A percentile compares a stretch with the other conserved stretches of the same genome.
phyloP scores from a whole-genome alignment of 2,329 filamentous ascomycete species.

The Phoma herbarum region DNA sequence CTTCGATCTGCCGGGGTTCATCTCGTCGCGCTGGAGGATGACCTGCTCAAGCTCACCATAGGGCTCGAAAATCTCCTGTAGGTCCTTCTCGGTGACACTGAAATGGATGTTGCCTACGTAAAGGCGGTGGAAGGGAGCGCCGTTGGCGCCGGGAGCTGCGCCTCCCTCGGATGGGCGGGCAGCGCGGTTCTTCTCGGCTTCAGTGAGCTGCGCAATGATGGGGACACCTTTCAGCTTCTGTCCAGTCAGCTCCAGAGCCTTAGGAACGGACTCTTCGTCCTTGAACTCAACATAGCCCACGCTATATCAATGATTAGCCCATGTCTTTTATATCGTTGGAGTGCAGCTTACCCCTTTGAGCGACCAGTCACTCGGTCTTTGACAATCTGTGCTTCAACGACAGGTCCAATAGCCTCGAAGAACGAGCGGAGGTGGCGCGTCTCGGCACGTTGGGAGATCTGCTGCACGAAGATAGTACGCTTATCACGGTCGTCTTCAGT shows the following conservation, averaged over 20 bases:
- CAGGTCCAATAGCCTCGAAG: constrained; percentile 92
- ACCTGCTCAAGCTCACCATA: constrained; percentile 98
- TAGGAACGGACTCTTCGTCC: constrained; percentile 89
- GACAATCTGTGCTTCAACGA: constrained; percentile 97
- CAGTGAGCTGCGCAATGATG: constrained; percentile 96
- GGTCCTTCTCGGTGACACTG: constrained; percentile 95
- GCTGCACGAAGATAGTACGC: constrained; percentile 97
- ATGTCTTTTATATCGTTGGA: not conserved
- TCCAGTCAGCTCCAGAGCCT: constrained; percentile 96
- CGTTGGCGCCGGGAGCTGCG: constrained; percentile 74
- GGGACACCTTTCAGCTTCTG: constrained; percentile 98
- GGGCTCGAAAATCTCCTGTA: constrained; percentile 95
- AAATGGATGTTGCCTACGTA: constrained; percentile 99
- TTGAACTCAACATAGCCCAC: constrained; percentile 99
- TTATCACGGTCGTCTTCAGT: constrained; percentile 97
- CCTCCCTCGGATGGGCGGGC: constrained; percentile 73
- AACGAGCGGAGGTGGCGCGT: constrained; percentile 93
- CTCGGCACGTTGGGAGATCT: constrained; percentile 90
- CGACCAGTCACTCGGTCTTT: constrained; percentile 96
- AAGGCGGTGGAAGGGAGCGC: constrained; percentile 94
- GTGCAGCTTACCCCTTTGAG: constrained; percentile 84
- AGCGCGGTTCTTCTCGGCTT: constrained; percentile 99
- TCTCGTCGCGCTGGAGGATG: constrained; percentile 96
- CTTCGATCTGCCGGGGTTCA: constrained; percentile 62
- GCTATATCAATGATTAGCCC: constrained; percentile 63